Evolutionary conservation across 192 early-diverging fungal species (phyloP), one percentile per base, ranked within the genome.

Genomic region (Coemansia sp.): DNA sequence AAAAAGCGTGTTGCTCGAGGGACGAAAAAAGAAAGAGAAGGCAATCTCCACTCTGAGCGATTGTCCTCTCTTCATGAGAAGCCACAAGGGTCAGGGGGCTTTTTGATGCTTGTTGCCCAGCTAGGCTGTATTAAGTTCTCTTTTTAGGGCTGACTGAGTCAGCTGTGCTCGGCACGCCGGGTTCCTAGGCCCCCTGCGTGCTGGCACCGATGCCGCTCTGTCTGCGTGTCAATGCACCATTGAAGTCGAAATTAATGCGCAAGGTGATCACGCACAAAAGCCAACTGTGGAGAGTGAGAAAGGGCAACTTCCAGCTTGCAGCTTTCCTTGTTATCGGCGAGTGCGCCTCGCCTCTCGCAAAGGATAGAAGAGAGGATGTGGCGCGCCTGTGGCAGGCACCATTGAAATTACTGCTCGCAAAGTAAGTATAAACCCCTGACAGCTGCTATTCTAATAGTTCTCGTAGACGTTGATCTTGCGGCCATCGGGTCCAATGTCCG

Each of bases 401-500:
- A n/a, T n/a, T n/a, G n/a, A n/a, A n/a, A n/a, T n/a, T n/a, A n/a
- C n/a, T n/a, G n/a, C n/a, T n/a, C n/a, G n/a, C n/a, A n/a, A 12
- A 24, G 24, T 49, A 12, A 25, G 22, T 20, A 24, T 24, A 49
- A 25, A 17, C 43, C 11, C 9, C 3, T 24, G 24, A 49, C 11
- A 49, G 39, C 39, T 27, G 14, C 22, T 14, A 14, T 11, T 22
- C 29, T 62, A 79, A 49, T 64, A 70, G 65, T 74, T 74, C 10
- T 53, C 77, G 42, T 74, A 80, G 1, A 22, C n/a, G 65, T 64
- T 70, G 58, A 73, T 71, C 65, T 65, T 67, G 68, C 77, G 77
- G 15, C 77, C 77, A 47, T 80, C 77, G n/a, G 77, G 77, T 1
- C 72, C 73, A 62, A 80, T 65, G 68, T 70, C 47, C 4, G 22